Evolutionary conservation across 2,329 filamentous ascomycete species (phyloP).

Genomic region (Beauveria sp.): DNA sequence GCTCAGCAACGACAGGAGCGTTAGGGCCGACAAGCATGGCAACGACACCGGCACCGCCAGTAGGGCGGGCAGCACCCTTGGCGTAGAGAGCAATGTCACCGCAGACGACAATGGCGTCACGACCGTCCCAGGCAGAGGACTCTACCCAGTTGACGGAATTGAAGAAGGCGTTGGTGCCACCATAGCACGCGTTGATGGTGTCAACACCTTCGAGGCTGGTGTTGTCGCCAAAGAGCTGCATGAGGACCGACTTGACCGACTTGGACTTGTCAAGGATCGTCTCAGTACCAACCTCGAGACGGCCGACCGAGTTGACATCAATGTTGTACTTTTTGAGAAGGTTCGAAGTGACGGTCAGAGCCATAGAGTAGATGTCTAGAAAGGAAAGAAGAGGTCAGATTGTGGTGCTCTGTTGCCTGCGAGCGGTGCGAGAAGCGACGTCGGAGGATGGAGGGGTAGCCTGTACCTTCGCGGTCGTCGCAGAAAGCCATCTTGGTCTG

Average conservation of each 20-base stretch:
- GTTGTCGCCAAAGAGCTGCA: conserved; percentile 81
- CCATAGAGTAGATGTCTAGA: conserved; percentile 79
- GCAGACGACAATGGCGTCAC: conserved; percentile 70
- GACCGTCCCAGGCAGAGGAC: conserved; percentile 79
- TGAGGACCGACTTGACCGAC: conserved; percentile 81
- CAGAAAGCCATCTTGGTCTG: conserved; percentile 92
- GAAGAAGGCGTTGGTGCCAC: conserved; percentile 77
- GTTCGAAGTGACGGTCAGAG: conserved; percentile 69
- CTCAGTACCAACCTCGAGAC: conserved; percentile 79
- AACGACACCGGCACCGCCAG: conserved; percentile 71
- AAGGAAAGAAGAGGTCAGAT: conserved; percentile 14
- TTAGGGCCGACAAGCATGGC: conserved; percentile 73
- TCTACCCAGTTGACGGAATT: conserved; percentile 82
- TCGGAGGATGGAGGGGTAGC: conserved; percentile 12
- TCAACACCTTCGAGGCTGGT: conserved; percentile 79
- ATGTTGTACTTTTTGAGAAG: conserved; percentile 78
- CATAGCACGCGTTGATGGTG: conserved; percentile 80
- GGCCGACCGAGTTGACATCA: conserved; percentile 69
- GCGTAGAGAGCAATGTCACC: conserved; percentile 82
- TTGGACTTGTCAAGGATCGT: conserved; percentile 85
- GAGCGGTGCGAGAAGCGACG: conserved; percentile 8
- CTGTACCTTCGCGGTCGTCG: conserved; percentile 75
- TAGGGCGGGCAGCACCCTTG: conserved; percentile 74
- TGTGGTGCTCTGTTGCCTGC: not conserved
- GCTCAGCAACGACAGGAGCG: conserved; percentile 68